Base-by-base conservation (phyloP, 805 yeast species). In the Candida gorgasii region DNA sequence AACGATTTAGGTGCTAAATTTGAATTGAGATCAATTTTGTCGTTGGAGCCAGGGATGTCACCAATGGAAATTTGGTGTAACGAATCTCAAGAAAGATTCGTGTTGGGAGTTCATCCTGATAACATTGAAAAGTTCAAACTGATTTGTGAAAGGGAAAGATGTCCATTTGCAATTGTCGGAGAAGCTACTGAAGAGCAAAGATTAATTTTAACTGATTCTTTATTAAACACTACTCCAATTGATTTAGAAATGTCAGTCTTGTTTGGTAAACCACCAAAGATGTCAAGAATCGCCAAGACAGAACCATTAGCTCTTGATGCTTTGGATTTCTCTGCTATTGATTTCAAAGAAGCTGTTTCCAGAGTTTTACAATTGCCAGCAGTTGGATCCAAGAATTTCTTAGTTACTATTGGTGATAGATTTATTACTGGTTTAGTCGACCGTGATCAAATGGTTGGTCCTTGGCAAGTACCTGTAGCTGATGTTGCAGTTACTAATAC, bases 41-140 rank as follows among this genome's bases (percentile, higher is more conserved):
- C 89, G 27, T 77, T 89, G 51, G 99, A 93, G 65, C 95, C 96
- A 37, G 95, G 97, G 45, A 89, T 93, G 97, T 92, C 98, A 4
- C 98, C 99, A 43, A 88, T 93, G 96, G 99, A 93, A 72, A 89
- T 93, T 50, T 93, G 99, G 99, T 93, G 99, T 79, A 92, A 95
- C 57, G 99, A 93, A 69, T 93, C 98, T 2, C 99, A 93, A 71
- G 99, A 93, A 67, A 83, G 99, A 65, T 93, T 90, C 57, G 99
- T 93, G 17, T 67, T 93, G 55, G 98, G 96, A 51, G 95, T 93
- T 48, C 77, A 89, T 12, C 87, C 87, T 42, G 82, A 80, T 47
- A 86, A 89, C 60, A 67, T 92, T 45, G 78, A 78, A 5, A 53
- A 72, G 16, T 93, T 93, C 68, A 78, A 80, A 58, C 78, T 75